A percentile compares a stretch with the other conserved stretches of the same genome.
phyloP scores from a whole-genome alignment of 768 basidiomycete species.

The Naganishia randhawae region DNA sequence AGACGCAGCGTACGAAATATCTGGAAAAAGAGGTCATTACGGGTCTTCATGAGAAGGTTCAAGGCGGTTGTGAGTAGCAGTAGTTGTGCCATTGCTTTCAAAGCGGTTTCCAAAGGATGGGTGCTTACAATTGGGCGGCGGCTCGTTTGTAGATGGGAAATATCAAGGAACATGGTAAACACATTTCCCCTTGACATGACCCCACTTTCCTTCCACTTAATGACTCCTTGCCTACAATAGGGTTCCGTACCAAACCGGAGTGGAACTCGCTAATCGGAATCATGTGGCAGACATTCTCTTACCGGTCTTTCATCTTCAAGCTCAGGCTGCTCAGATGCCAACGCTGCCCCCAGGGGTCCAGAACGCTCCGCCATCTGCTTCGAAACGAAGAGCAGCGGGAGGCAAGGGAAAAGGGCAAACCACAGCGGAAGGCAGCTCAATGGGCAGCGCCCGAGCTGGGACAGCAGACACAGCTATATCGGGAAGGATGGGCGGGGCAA shows the following conservation, averaged over 20 bases:
- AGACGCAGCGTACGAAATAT: conserved; percentile 92
- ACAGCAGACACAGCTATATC: conserved; percentile 5
- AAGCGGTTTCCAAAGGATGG: background rate
- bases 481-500: conserved; percentile 1
- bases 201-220: background rate
- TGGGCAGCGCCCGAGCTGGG: background rate
- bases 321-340: conserved; percentile 61
- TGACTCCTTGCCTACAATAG: conserved; percentile 52
- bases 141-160: conserved; percentile 62
- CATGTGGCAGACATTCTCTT: conserved; percentile 82
- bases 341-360: conserved; percentile 59
- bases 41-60: conserved; percentile 95
- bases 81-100: background rate
- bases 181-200: too few relatives aligned
- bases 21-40: conserved; percentile 87
- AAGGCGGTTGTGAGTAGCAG: conserved; percentile 67
- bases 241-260: conserved; percentile 92
- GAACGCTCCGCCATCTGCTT: conserved; percentile 16
- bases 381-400: conserved; percentile 4
- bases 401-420: background rate
- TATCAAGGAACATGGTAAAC: conserved; percentile 97
- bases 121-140: background rate
- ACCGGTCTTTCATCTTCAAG: conserved; percentile 70
- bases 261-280: conserved; percentile 86
- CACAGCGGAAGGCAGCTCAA: background rate